Evolutionary conservation across 352 stramenopile genomes (phyloP).

Genomic region (Lagenidium giganteum): DNA sequence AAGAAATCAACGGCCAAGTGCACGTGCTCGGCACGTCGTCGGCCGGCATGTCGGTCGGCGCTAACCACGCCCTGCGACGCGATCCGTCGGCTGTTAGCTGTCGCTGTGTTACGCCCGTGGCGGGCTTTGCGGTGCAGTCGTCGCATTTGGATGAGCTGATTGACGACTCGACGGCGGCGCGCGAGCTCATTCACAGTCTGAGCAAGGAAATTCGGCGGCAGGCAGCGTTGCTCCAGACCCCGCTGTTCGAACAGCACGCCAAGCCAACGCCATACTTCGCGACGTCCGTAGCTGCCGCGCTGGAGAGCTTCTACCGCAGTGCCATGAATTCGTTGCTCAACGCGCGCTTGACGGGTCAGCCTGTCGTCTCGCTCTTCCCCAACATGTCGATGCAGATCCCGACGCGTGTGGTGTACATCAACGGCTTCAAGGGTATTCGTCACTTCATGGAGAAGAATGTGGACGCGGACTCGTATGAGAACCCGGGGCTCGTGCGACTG

Average conservation of each 20-base stretch:
- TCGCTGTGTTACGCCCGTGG: constrained; percentile 59
- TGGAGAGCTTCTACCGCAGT: constrained; percentile 89
- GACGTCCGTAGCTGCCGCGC: constrained; percentile 81
- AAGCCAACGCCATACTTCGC: constrained; percentile 83
- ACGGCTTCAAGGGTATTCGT: constrained; percentile 87
- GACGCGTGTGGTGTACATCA: constrained; percentile 87
- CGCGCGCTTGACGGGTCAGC: constrained; percentile 62
- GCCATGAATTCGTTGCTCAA: constrained; percentile 89
- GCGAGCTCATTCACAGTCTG: constrained; percentile 74
- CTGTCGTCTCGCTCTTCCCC: constrained; percentile 75
- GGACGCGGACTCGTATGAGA: constrained; percentile 63
- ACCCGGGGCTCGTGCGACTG: constrained; percentile 62
- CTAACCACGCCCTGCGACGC: constrained; percentile 65
- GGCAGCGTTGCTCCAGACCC: constrained; percentile 71
- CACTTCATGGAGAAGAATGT: constrained; percentile 76
- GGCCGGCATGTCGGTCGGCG: constrained; percentile 40
- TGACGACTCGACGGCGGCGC: constrained; percentile 49
- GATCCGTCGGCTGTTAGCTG: constrained; percentile 61
- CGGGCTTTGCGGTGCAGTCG: constrained; percentile 58
- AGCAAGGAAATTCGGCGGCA: constrained; percentile 81
- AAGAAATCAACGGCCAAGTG: constrained; percentile 69
- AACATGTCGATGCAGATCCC: constrained; percentile 92
- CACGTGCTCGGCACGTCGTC: constrained; percentile 45
- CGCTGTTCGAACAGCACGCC: constrained; percentile 81
- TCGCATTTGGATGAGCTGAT: constrained; percentile 56